Conservation (phyloP, 805 yeast species). For the Brettanomyces bruxellensis region DNA sequence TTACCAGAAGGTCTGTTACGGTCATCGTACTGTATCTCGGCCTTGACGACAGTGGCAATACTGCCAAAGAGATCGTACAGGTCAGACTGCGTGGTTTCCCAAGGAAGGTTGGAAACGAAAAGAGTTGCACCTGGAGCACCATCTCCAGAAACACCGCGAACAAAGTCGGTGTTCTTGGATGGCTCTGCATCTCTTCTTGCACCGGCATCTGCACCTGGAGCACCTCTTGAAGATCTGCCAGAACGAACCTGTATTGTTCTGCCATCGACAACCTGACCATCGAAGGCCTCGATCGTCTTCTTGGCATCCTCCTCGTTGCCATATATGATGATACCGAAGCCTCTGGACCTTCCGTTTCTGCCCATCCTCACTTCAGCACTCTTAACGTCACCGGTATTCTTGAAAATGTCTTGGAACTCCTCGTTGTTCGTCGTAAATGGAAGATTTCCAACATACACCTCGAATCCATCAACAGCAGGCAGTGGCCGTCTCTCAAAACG, state of each 20-base stretch:
- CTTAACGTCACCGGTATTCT: slow-evolving; percentile 64
- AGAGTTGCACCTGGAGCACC: slow-evolving; percentile 56
- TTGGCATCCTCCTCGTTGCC: slow-evolving; percentile 58
- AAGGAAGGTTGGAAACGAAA: slow-evolving; percentile 75
- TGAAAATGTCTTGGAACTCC: slow-evolving; percentile 75
- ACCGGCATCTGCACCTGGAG: slow-evolving; percentile 11
- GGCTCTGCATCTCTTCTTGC: slow-evolving; percentile 9
- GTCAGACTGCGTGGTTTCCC: slow-evolving; percentile 80
- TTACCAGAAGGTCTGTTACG: slow-evolving; percentile 67
- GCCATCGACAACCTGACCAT: slow-evolving; percentile 68
- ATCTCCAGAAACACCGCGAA: slow-evolving; percentile 53
- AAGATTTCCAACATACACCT: slow-evolving; percentile 70
- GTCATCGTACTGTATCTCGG: slow-evolving; percentile 60
- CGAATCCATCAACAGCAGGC: slow-evolving; percentile 27
- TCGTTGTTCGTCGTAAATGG: slow-evolving; percentile 83
- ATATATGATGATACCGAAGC: slow-evolving; percentile 77
- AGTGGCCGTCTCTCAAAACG: slow-evolving; percentile 8
- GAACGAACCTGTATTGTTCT: slow-evolving; percentile 73
- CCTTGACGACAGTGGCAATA: slow-evolving; percentile 64
- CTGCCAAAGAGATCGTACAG: slow-evolving; percentile 79
- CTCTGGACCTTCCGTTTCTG: slow-evolving; percentile 68
- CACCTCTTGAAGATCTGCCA: slow-evolving; percentile 35
- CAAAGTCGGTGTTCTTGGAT: slow-evolving; percentile 43
- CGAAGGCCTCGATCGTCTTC: slow-evolving; percentile 58
- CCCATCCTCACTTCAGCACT: slow-evolving; percentile 73